A percentile compares a stretch with the other conserved stretches of the same genome.
These are phyloP conservation scores for Jacaranda copaia DNA, from an alignment of 257 asterid genomes.

Conservation along the genomic window DNA sequence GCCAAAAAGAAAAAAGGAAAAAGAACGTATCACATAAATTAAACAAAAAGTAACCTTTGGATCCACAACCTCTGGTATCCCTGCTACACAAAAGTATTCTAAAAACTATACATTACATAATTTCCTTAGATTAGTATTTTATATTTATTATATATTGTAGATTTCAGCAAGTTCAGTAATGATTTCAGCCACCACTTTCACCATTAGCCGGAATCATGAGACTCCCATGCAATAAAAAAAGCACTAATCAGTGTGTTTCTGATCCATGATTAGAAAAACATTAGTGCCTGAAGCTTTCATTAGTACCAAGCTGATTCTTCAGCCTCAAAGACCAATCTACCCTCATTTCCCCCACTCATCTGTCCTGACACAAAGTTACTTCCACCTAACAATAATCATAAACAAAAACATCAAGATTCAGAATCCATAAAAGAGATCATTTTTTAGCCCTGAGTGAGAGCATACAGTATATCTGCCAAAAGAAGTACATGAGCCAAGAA, in stretches of 20 bases:
- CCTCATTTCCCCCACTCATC: slow-evolving; percentile 40
- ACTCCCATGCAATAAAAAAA: slow-evolving; percentile 47
- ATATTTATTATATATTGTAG: slow-evolving; percentile 27
- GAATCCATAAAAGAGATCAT: not conserved
- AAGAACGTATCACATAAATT: slow-evolving; percentile 16
- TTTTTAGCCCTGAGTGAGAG: slow-evolving; percentile 3
- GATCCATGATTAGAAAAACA: slow-evolving; percentile 54
- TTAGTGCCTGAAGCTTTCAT: slow-evolving; percentile 49
- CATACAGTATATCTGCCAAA: not conserved
- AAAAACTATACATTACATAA: slow-evolving; percentile 27
- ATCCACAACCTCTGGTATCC: slow-evolving; percentile 31
- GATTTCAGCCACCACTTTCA: slow-evolving; percentile 52
- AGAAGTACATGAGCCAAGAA: slow-evolving; percentile 22
- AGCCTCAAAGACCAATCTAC: slow-evolving; percentile 52
- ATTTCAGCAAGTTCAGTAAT: slow-evolving; percentile 49
- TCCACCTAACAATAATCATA: slow-evolving; percentile 22
- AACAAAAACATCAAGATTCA: slow-evolving; percentile 16
- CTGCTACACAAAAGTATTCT: slow-evolving; percentile 30
- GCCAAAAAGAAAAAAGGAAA: not conserved
- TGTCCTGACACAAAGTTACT: slow-evolving; percentile 30
- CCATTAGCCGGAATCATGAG: slow-evolving; percentile 53
- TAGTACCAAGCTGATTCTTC: slow-evolving; percentile 37
- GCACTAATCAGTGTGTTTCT: slow-evolving; percentile 53
- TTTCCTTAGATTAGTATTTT: slow-evolving; percentile 37
- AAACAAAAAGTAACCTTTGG: slow-evolving; percentile 23